These are phyloP conservation scores for Mycena haematopus DNA, from an alignment of 768 basidiomycete species.

Conservation along the genomic window DNA sequence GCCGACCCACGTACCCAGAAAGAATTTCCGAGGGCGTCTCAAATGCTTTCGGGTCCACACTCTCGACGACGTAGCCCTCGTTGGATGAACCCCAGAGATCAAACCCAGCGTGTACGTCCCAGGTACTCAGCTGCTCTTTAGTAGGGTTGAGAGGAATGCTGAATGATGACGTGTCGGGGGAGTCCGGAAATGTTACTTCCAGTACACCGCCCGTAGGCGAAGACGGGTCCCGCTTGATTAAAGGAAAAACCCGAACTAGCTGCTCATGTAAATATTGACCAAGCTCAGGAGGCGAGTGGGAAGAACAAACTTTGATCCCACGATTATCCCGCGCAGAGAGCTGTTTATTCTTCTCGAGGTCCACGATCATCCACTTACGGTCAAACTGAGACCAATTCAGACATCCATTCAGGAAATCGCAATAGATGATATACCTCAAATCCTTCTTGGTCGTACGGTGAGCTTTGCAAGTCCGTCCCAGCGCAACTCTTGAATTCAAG, in stretches of 20 bases:
- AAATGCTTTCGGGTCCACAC: not conserved
- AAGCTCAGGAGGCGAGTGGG: not conserved
- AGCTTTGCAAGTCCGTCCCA: conserved; percentile 22
- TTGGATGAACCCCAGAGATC: conserved; percentile 23
- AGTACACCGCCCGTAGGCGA: conserved; percentile 27
- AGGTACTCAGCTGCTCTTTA: conserved; percentile 17
- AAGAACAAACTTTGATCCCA: conserved; percentile 24
- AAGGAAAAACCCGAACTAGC: conserved; percentile 28
- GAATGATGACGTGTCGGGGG: conserved; percentile 25
- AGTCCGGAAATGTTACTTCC: conserved; percentile 27
- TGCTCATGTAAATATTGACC: not conserved
- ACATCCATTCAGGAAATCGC: not conserved
- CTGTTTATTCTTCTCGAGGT: conserved; percentile 31
- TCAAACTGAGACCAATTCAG: conserved; percentile 16
- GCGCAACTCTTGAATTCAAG: conserved; percentile 24
- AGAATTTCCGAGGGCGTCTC: conserved; percentile 29
- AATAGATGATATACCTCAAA: conserved; percentile 19
- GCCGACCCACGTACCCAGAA: conserved; percentile 21
- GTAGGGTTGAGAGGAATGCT: conserved; percentile 27
- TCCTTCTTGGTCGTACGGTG: conserved; percentile 26
- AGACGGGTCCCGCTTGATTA: conserved; percentile 20
- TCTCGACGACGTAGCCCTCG: conserved; percentile 28
- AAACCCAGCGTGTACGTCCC: conserved; percentile 25
- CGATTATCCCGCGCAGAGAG: conserved; percentile 31
- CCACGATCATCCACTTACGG: conserved; percentile 31